phyloP scores from a whole-genome alignment of 2,329 filamentous ascomycete genomes.

The Phialophora verrucosa region DNA sequence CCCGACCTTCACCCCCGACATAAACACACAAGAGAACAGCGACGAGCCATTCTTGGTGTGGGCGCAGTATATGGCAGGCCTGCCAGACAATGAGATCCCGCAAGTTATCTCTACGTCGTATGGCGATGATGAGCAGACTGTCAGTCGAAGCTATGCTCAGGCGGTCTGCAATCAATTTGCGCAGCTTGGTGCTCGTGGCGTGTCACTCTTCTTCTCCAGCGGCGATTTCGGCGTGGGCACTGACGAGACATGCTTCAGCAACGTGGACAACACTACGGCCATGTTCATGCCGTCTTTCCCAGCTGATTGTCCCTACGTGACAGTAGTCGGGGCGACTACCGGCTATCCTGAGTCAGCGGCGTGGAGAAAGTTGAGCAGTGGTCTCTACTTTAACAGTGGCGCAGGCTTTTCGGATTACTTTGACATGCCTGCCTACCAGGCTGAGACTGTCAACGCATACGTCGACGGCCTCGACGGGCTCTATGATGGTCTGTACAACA shows the following conservation, averaged over 20 bases:
- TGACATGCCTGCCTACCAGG: constrained; percentile 56
- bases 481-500: constrained; percentile 63
- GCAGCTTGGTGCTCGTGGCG: constrained; percentile 69
- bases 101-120: constrained; percentile 69
- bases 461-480: constrained; percentile 51
- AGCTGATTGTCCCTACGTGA: constrained; percentile 66
- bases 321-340: constrained; percentile 62
- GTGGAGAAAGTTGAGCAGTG: constrained; percentile 25
- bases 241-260: constrained; percentile 55
- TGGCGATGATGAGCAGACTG: constrained; percentile 68
- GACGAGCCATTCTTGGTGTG: constrained; percentile 34
- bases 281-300: constrained; percentile 64
- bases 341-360: constrained; percentile 55
- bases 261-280: constrained; percentile 60
- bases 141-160: constrained; percentile 66
- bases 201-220: constrained; percentile 68
- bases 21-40: constrained; percentile 25
- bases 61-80: constrained; percentile 30
- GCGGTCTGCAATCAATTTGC: constrained; percentile 66
- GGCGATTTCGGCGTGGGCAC: constrained; percentile 68
- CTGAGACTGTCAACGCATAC: constrained; percentile 53
- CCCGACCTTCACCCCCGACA: constrained; percentile 30
- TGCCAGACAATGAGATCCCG: constrained; percentile 57
- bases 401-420: constrained; percentile 58
- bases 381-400: constrained; percentile 49